Base-by-base conservation (phyloP, 169 alveolate species). In the Plasmodium gonderi region DNA sequence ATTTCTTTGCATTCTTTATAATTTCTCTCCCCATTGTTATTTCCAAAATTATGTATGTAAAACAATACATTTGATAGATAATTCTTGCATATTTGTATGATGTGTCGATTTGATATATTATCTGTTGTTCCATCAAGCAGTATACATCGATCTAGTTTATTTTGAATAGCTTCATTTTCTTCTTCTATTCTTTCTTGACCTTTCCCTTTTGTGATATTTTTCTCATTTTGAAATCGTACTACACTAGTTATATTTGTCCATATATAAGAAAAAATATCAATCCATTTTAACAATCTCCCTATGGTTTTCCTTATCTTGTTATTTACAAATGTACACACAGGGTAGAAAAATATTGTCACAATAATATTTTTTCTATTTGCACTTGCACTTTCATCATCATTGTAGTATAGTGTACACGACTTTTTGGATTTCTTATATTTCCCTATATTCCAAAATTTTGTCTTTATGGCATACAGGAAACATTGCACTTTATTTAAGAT, bases 31-130 rank as follows among this genome's bases (percentile, higher is more conserved):
- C 49, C 51, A 79, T 79, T 79, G 40, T 31, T n/a, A 40, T 9
- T 2, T 64, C 45, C 79, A 42, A 65, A 36, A 38, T 80, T 80
- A 69, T 80, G 72, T 44, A 80, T 9, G 31, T 40, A 23, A 80
- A 36, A 47, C 47, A 80, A 17, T 29, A 40, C 33, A 31, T 80
- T 69, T 20, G 49, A 33, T 42, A 81, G 36, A 68, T 68, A 65
- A 68, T 81, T 81, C 40, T 81, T 81, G 72, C 91, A 81, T 31
- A 81, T 81, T 68, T 81, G 81, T 40, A 45, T 81, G 1, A 81
- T 81, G 29, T 81, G 81, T 45, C 54, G 49, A 40, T 81, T 33
- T n/a, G 64, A 67, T 11, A 81, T 12, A 45, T 69, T 68, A 4
- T 68, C 81, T 20, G 26, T 82, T n/a, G 33, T 20, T 14, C 23